A percentile compares a stretch with the other conserved stretches of the same genome.
Evolutionary conservation across 768 basidiomycete species (phyloP).

Genomic region (Udeniomyces megalosporus): DNA sequence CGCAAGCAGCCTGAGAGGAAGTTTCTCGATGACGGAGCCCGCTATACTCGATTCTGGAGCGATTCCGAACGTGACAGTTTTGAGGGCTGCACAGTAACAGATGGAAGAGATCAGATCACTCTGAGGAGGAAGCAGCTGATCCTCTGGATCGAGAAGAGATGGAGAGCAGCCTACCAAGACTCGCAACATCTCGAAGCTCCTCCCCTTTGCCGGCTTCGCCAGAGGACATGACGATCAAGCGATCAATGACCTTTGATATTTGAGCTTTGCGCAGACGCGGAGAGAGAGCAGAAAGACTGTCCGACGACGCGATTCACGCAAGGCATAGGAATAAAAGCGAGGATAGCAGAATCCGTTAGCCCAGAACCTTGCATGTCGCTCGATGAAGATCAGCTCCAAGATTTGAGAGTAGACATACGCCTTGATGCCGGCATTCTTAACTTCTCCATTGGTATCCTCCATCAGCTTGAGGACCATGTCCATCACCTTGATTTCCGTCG

Average conservation of each 20-base stretch:
- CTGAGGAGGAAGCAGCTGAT: not conserved
- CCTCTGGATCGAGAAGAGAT: too few species aligned
- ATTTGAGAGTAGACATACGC: conserved; percentile 38
- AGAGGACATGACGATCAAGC: conserved; percentile 52
- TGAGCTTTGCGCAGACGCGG: conserved; percentile 48
- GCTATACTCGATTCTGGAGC: conserved; percentile 67
- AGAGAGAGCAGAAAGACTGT: conserved; percentile 3
- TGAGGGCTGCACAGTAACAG: conserved; percentile 45
- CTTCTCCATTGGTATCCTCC: conserved; percentile 91
- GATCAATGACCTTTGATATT: conserved; percentile 76
- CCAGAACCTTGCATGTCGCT: too few species aligned
- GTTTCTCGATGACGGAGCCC: conserved; percentile 58
- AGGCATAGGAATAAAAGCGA: not conserved
- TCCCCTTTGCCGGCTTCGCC: conserved; percentile 67
- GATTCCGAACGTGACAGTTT: conserved; percentile 84
- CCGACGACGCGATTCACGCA: too few species aligned
- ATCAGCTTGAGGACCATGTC: conserved; percentile 70
- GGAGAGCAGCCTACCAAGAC: conserved; percentile 46
- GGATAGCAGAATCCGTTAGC: not conserved
- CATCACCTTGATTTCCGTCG: conserved; percentile 66
- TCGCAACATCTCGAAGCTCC: conserved; percentile 83
- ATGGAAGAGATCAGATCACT: conserved; percentile 2
- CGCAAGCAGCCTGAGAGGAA: conserved; percentile 63
- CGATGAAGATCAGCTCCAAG: not conserved
- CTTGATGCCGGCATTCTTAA: conserved; percentile 93